A percentile compares a stretch with the other conserved stretches of the same genome.
phyloP scores from a whole-genome alignment of 306 rosid genomes.

The Acacia acuminata region DNA sequence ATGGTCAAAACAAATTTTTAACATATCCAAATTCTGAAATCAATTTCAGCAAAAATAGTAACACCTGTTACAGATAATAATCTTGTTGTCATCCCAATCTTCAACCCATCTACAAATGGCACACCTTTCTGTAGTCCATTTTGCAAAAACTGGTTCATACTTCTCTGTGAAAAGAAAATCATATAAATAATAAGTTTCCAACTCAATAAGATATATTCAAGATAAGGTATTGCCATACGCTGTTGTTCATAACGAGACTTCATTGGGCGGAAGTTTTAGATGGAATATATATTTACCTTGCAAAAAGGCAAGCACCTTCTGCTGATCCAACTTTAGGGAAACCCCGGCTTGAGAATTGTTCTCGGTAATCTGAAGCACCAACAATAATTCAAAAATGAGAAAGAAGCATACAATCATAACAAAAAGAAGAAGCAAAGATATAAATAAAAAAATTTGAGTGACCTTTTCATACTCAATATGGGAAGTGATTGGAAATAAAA shows the following conservation, averaged over 20 bases:
- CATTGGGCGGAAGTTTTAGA: conserved; percentile 4
- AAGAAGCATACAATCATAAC: conserved; percentile 10
- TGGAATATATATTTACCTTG: conserved; percentile 53
- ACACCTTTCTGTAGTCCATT: conserved; percentile 91
- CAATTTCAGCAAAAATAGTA: conserved; percentile 28
- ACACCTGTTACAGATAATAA: conserved; percentile 92
- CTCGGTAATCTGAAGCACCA: conserved; percentile 62
- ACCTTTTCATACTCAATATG: not conserved
- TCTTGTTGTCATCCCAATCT: conserved; percentile 92
- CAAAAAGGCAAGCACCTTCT: conserved; percentile 56
- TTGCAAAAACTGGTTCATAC: conserved; percentile 74
- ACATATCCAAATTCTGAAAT: conserved; percentile 15
- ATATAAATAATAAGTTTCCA: conserved; percentile 29
- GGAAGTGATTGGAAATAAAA: conserved; percentile 3
- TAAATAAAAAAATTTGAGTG: not conserved
- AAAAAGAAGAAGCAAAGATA: conserved; percentile 15
- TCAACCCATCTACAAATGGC: conserved; percentile 97
- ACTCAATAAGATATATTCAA: conserved; percentile 24
- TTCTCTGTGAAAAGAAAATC: conserved; percentile 55
- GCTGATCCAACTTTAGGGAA: conserved; percentile 52
- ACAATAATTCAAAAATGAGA: conserved; percentile 31
- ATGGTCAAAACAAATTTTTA: conserved; percentile 21
- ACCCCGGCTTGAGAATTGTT: conserved; percentile 46
- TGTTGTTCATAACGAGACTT: conserved; percentile 27
- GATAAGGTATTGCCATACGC: not conserved